These are phyloP conservation scores for Erodium texanum DNA, from an alignment of 441 rosid genomes.

Conservation along the genomic window DNA sequence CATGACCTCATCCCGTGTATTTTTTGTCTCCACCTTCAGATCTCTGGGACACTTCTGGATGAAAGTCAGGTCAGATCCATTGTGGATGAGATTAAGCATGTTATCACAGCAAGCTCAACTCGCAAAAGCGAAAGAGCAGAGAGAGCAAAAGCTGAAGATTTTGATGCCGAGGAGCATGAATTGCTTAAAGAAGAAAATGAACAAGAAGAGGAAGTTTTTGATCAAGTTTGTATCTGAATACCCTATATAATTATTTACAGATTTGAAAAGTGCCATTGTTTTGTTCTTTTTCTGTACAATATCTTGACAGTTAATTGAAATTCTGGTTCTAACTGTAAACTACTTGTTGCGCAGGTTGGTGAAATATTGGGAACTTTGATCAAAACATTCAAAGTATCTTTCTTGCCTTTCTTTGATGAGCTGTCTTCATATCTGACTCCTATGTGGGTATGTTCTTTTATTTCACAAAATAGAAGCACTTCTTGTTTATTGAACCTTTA, in stretches of 20 bases:
- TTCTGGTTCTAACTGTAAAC: slow-evolving; percentile 11
- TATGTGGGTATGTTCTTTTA: slow-evolving; percentile 83
- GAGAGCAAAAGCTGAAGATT: slow-evolving; percentile 92
- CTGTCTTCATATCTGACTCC: slow-evolving; percentile 90
- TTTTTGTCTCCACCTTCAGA: slow-evolving; percentile 40
- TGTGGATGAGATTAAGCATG: slow-evolving; percentile 88
- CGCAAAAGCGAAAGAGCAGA: slow-evolving; percentile 90
- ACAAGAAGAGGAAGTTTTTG: slow-evolving; percentile 98
- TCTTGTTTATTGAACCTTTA: not conserved
- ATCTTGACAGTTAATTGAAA: not conserved
- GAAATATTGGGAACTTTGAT: slow-evolving; percentile 97
- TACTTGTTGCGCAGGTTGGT: slow-evolving; percentile 57
- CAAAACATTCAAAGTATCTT: slow-evolving; percentile 82
- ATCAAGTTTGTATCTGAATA: slow-evolving; percentile 57
- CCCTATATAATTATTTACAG: slow-evolving; percentile 14
- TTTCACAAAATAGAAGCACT: not conserved
- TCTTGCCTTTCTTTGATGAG: slow-evolving; percentile 91
- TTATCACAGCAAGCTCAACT: slow-evolving; percentile 92
- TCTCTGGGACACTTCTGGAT: slow-evolving; percentile 68
- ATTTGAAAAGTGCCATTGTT: not conserved
- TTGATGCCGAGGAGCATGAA: slow-evolving; percentile 96
- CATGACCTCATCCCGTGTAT: slow-evolving; percentile 11
- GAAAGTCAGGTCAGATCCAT: slow-evolving; percentile 84
- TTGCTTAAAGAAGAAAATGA: slow-evolving; percentile 98
- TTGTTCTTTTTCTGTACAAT: not conserved